Evolutionary conservation across 1,139 yeast species (phyloP).

Genomic region (Debaryomyces nepalensis): DNA sequence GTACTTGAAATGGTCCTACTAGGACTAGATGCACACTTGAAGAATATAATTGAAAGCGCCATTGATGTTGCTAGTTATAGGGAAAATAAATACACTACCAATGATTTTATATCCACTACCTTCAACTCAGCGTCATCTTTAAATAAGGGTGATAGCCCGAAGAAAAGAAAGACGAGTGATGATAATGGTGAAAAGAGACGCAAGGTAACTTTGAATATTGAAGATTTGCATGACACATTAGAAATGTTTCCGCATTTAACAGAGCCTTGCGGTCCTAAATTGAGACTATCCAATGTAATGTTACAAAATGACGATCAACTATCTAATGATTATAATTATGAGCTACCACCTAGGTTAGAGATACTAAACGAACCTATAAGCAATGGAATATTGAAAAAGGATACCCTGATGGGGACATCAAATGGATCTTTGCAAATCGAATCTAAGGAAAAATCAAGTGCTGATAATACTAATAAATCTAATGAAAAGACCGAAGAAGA

Average conservation of each 20-base stretch:
- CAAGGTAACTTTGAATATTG: constrained; percentile 57
- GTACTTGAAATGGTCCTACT: constrained; percentile 77
- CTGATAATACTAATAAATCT: constrained; percentile 7
- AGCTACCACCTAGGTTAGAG: constrained; percentile 43
- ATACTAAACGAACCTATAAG: constrained; percentile 17
- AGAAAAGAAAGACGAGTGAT: constrained; percentile 27
- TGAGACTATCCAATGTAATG: constrained; percentile 55
- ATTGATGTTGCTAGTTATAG: constrained; percentile 72
- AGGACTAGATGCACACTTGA: constrained; percentile 81
- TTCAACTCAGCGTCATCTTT: constrained; percentile 19
- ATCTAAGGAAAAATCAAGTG: background rate
- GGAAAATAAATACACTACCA: constrained; percentile 55
- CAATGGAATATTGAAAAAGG: constrained; percentile 19
- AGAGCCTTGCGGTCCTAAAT: constrained; percentile 68
- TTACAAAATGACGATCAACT: constrained; percentile 60
- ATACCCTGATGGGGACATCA: constrained; percentile 6
- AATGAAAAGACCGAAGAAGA: constrained; percentile 10
- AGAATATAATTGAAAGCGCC: constrained; percentile 73
- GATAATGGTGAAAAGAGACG: constrained; percentile 27
- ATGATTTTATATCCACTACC: constrained; percentile 32
- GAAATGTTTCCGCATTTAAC: constrained; percentile 67
- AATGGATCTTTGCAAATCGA: constrained; percentile 7
- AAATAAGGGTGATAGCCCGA: constrained; percentile 15
- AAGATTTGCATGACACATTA: constrained; percentile 67
- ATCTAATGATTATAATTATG: constrained; percentile 43